phyloP scores from a whole-genome alignment of 345 rosid genomes.

The Heritiera littoralis region DNA sequence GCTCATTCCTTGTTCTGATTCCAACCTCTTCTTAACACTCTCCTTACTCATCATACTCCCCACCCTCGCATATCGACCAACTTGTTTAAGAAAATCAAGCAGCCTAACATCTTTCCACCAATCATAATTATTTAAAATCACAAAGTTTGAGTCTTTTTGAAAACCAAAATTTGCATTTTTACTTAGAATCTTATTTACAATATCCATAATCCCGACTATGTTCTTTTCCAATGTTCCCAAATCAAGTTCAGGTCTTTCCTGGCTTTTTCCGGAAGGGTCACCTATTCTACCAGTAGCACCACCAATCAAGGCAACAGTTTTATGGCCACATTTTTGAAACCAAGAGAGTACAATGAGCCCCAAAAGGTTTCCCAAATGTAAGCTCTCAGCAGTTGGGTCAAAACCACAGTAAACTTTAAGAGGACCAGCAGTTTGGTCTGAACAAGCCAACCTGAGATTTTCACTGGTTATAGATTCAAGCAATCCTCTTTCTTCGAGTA shows the following conservation, averaged over 20 bases:
- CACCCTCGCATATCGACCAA: constrained; percentile 81
- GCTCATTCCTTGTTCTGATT: constrained; percentile 94
- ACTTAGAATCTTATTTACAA: constrained; percentile 48
- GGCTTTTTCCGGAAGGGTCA: constrained; percentile 93
- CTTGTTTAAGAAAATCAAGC: constrained; percentile 77
- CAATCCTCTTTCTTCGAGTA: constrained; percentile 78
- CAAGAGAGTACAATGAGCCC: constrained; percentile 93
- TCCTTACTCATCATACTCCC: constrained; percentile 88
- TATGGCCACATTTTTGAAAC: constrained; percentile 90
- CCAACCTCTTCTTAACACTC: constrained; percentile 90
- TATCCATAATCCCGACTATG: constrained; percentile 51
- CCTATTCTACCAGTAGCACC: constrained; percentile 95
- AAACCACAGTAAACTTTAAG: constrained; percentile 88
- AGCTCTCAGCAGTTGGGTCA: constrained; percentile 93
- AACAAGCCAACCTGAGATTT: constrained; percentile 65
- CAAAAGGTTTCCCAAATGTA: constrained; percentile 89
- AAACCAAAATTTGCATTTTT: constrained; percentile 16
- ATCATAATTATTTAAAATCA: constrained; percentile 78
- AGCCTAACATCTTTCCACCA: constrained; percentile 92
- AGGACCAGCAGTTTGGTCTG: constrained; percentile 40
- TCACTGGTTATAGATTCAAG: constrained; percentile 82
- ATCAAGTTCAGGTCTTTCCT: constrained; percentile 91
- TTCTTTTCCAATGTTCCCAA: constrained; percentile 54
- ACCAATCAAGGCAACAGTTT: constrained; percentile 81
- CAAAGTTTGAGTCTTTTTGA: constrained; percentile 23